Base-by-base conservation (phyloP, 495 filamentous ascomycete genomes). In the Alectoria sarmentosa region DNA sequence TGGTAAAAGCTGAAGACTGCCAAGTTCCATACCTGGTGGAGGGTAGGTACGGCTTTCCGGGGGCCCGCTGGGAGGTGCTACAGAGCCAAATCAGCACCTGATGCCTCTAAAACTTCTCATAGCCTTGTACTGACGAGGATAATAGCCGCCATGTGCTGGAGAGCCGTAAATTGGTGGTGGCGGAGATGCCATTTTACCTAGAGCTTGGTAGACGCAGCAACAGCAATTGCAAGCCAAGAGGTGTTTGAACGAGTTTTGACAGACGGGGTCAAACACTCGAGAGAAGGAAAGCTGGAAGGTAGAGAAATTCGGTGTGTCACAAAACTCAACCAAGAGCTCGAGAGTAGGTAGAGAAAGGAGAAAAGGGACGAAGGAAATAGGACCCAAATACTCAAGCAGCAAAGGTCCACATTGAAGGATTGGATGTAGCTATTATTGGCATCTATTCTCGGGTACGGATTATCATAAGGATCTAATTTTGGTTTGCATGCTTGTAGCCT, bases 51-150 rank as follows among this genome's bases (percentile, higher is more conserved):
- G 56, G 39, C n/a, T 70, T 38, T 58, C 66, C 30, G 68, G 64
- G 23, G 69, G 62, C 26, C 65, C 68, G 36, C 60, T 39, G 15
- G 70, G 70, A 60, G 70, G 70, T 52, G 70, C 70, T 72, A 37
- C 38, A 41, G 30, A 21, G 38, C 7, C 17, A 30, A 42, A 10
- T 69, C 48, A 69, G 61, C 39, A 11, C 55, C 30, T 5, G 21
- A 19, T 13, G 36, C 54, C 6, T 58, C 26, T 48, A 49, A 2
- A 11, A 34, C 49, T 36, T 26, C 34, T 14, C 15, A 13, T 23
- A 15, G 13, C 23, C 19, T 39, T 48, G 37, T 61, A 64, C 68
- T 46, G 41, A 70, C 68, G 65, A 30, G 68, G 68, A 48, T 67
- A 69, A 30, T 69, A 67, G 38, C 65, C 62, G 21, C 58, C 65